Conservation (phyloP, 2,329 filamentous ascomycete species). For the Exophiala sideris region DNA sequence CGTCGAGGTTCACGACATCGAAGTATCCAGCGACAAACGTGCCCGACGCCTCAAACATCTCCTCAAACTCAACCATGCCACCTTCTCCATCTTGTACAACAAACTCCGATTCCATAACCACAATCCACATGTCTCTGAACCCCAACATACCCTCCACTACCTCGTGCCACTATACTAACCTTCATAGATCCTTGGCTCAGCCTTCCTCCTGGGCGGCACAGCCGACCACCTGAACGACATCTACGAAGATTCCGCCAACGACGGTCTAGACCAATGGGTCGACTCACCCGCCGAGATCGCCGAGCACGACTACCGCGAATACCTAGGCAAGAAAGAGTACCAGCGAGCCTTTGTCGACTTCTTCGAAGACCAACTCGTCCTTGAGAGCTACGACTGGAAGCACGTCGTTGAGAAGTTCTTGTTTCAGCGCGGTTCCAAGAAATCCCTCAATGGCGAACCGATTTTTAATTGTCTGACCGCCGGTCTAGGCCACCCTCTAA, state of each 20-base stretch:
- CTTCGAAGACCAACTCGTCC: constrained; percentile 84
- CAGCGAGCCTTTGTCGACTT: constrained; percentile 92
- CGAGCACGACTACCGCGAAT: constrained; percentile 81
- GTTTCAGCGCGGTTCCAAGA: constrained; percentile 54
- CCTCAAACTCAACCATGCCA: constrained; percentile 85
- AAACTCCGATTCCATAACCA: constrained; percentile 76
- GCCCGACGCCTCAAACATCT: constrained; percentile 85
- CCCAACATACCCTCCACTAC: background rate
- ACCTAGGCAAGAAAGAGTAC: constrained; percentile 73
- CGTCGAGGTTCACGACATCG: constrained; percentile 73
- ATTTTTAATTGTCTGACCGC: constrained; percentile 76
- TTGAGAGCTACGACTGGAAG: constrained; percentile 78
- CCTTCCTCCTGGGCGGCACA: constrained; percentile 78
- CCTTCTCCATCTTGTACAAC: constrained; percentile 79
- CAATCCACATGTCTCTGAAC: constrained; percentile 60
- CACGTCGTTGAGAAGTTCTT: constrained; percentile 72
- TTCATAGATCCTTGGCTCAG: constrained; percentile 65
- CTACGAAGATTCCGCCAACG: constrained; percentile 67
- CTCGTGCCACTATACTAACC: constrained; percentile 13
- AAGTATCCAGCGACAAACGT: constrained; percentile 73
- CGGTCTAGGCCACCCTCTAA: constrained; percentile 83
- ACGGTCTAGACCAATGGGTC: constrained; percentile 68
- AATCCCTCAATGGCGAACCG: constrained; percentile 43
- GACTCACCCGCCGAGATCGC: constrained; percentile 82
- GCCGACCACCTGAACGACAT: constrained; percentile 70